Evolutionary conservation across 1,284 basidiomycete genomes (phyloP).

Genomic region (Ustilago lituana): DNA sequence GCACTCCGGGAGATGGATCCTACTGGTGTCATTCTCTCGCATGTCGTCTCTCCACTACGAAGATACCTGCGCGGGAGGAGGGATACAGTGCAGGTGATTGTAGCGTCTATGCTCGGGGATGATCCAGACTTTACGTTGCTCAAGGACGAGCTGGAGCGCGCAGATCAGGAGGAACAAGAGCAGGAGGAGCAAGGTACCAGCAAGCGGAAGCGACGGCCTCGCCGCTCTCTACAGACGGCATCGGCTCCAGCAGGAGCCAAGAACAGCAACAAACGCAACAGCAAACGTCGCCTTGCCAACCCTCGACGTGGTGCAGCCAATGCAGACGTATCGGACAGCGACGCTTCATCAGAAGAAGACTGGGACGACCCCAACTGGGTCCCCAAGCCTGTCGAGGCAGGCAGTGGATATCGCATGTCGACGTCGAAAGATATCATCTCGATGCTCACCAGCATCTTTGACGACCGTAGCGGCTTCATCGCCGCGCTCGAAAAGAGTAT

Average conservation of each 20-base stretch:
- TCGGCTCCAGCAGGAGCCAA: background rate
- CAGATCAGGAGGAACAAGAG: slow-evolving; percentile 39
- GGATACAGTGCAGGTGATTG: slow-evolving; percentile 63
- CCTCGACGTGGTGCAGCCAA: slow-evolving; percentile 10
- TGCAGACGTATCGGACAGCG: slow-evolving; percentile 34
- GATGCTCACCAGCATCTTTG: slow-evolving; percentile 65
- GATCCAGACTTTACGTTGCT: slow-evolving; percentile 59
- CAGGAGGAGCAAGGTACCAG: slow-evolving; percentile 13
- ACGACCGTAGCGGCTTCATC: slow-evolving; percentile 62
- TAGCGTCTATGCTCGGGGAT: slow-evolving; percentile 62
- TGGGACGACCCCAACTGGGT: slow-evolving; percentile 53
- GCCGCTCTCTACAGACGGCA: slow-evolving; percentile 18
- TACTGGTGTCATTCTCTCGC: slow-evolving; percentile 81
- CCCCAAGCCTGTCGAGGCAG: slow-evolving; percentile 54
- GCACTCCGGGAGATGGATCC: slow-evolving; percentile 90
- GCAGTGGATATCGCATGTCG: slow-evolving; percentile 56
- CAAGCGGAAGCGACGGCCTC: slow-evolving; percentile 19
- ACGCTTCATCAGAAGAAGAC: slow-evolving; percentile 44
- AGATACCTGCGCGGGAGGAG: slow-evolving; percentile 55
- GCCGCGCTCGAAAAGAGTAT: slow-evolving; percentile 61
- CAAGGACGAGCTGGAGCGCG: slow-evolving; percentile 55
- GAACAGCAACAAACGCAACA: slow-evolving; percentile 1
- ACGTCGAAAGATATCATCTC: slow-evolving; percentile 61
- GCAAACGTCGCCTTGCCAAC: slow-evolving; percentile 8
- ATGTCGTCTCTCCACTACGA: slow-evolving; percentile 59